Evolutionary conservation across 2,329 filamentous ascomycete genomes (phyloP).

Genomic region (Ophiobolus disseminans): DNA sequence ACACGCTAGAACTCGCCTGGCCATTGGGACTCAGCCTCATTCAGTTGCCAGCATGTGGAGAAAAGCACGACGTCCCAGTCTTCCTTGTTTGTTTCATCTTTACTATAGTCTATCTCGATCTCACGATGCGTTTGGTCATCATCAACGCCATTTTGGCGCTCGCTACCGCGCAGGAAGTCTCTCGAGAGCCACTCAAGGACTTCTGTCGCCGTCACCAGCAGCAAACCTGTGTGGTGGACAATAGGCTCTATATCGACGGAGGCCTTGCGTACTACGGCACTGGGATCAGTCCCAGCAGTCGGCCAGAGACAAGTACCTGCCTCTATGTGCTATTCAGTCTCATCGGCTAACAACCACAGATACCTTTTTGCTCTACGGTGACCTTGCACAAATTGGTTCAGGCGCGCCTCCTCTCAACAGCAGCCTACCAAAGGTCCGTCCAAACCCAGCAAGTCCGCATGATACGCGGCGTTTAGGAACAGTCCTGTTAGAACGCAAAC

Average conservation of each 20-base stretch:
- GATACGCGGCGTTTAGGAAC: neutral
- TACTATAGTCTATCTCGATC: neutral
- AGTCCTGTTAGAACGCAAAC: slow-evolving; percentile 54
- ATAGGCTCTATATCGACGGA: slow-evolving; percentile 64
- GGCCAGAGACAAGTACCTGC: slow-evolving; percentile 61
- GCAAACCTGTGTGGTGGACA: slow-evolving; percentile 65
- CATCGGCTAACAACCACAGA: slow-evolving; percentile 45
- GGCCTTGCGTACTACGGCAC: slow-evolving; percentile 60
- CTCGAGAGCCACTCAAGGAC: slow-evolving; percentile 19
- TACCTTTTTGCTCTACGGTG: slow-evolving; percentile 61
- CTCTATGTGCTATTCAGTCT: neutral
- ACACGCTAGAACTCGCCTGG: neutral
- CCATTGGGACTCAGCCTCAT: neutral
- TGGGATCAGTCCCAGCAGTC: slow-evolving; percentile 51
- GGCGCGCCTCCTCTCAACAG: neutral
- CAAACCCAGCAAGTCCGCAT: neutral
- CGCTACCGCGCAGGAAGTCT: neutral
- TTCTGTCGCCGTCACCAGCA: slow-evolving; percentile 52
- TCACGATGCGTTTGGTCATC: neutral
- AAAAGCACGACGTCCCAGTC: neutral
- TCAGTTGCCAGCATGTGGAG: neutral
- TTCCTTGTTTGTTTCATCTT: neutral
- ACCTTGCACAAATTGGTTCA: slow-evolving; percentile 48
- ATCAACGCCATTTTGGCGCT: neutral
- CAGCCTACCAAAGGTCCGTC: neutral